Evolutionary conservation across 2,329 filamentous ascomycete species (phyloP), one percentile per base, ranked within the genome.

Genomic region (Didymella pinodella): DNA sequence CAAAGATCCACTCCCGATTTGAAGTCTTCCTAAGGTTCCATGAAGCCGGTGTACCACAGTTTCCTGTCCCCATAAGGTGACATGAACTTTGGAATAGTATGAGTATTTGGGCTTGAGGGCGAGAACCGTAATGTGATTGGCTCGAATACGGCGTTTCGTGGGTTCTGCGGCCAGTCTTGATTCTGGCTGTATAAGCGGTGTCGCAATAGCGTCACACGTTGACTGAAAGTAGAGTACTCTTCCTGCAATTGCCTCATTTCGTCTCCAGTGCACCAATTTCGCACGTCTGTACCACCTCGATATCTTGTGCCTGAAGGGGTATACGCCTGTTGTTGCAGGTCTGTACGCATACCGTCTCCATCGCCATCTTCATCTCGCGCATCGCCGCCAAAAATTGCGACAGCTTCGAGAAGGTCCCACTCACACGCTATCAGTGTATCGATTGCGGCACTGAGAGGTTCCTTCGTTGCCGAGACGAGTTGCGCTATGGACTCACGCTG

Each of bases 31-130:
- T 61, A 69, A 16, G 34, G 55, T 16, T 57, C 48, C 20, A 68
- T 22, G 43, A 66, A 68, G 6, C 62, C 66, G 4, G 59, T 50
- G 34, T 64, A 69, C 66, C 62, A 69, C 6, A 59, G 16, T 16
- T 54, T 40, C 8, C 18, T 59, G 10, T 54, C 56, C 8, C 28
- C 20, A 29, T 54, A 50, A 11, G 50, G 40, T 11, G 56, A 51
- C 14, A 10, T 38, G 41, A 59, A 59, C 43, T 50, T 28, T 3
- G 32, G 41, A 11, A 20, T 11, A 28, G 31, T 34, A 2, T 20
- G 12, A 18, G 31, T 26, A n/a, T 20, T 25, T 10, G 11, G 7
- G 25, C 14, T 26, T 7, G 41, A 34, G 6, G 18, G 28, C 7
- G 34, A 22, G 20, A 43, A 22, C 7, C 20, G 20, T 6, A 54